Evolutionary conservation across 1,284 basidiomycete genomes (phyloP), one percentile per base, ranked within the genome.

Genomic region (Stereum hirsutum): DNA sequence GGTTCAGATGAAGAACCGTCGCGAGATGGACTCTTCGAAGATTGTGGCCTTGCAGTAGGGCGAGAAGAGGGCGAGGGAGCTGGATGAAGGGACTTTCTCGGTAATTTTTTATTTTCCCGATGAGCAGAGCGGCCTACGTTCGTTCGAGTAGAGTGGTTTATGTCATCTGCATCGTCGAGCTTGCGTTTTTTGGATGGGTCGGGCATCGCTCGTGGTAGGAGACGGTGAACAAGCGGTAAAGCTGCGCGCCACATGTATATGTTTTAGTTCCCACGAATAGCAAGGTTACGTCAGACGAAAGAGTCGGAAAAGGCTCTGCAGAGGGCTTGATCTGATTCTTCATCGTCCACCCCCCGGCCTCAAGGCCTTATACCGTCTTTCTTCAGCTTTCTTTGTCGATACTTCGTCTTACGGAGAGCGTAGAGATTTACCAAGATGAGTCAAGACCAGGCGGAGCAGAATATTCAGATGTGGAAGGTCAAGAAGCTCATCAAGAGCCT

Each of bases 401-500:
- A 27, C 17, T 19, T 14, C 19, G 19, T 31, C 27, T 27, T 12
- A 19, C 19, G 39, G 23, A 19, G 32, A 17, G 12, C 27, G 12
- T 27, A 39, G 6, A 39, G 23, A 20, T 14, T 36, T 12, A 31
- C 12, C 15, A 35, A 60, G 53, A 87, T 85, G 81, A 80, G 74
- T 71, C 79, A 81, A 65, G 84, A 87, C 63, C 65, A 64, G 51
- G 85, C 85, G 61, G 86, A 89, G 66, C 85, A 88, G 65, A 89
- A 89, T 60, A 89, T 89, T 59, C 86, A 89, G 74, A 86, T 88
- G 80, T 87, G 86, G 95, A 95, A 97, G 72, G 87, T 97, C 70
- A 94, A 96, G 74, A 98, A 97, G 75, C 89, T 97, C 66, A 91
- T 95, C 70, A 91, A 86, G 74, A 91, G 88, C 69, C 80, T 96